A percentile compares a stretch with the other conserved stretches of the same genome.
Evolutionary conservation across 768 basidiomycete genomes (phyloP).

Genomic region (Pulveroboletus sp.): DNA sequence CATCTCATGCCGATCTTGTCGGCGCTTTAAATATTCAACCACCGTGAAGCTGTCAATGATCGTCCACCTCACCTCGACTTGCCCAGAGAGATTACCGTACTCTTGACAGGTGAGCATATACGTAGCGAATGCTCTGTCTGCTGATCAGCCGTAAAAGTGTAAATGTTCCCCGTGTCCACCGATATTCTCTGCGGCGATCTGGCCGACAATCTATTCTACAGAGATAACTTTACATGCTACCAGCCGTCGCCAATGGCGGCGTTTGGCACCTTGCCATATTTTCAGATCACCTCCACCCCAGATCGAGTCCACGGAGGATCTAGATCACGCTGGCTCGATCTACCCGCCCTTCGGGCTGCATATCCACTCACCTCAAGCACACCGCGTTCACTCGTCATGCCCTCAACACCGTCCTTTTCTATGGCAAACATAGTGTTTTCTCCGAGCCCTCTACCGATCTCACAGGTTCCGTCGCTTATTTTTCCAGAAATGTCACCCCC

Average conservation of each 20-base stretch:
- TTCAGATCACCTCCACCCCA: constrained; percentile 13
- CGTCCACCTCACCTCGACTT: background rate
- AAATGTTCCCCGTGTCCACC: background rate
- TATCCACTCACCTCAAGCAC: constrained; percentile 1
- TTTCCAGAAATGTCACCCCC: constrained; percentile 29
- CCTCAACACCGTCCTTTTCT: constrained; percentile 13
- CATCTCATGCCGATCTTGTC: constrained; percentile 18
- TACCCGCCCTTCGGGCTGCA: background rate
- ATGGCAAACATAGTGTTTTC: constrained; percentile 19
- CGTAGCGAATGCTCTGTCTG: background rate
- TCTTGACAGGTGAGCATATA: constrained; percentile 16
- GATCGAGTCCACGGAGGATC: constrained; percentile 3
- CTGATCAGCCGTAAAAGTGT: constrained; percentile 3
- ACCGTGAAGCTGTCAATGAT: constrained; percentile 11
- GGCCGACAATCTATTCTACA: constrained; percentile 6
- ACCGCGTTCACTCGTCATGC: constrained; percentile 8
- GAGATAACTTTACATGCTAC: constrained; percentile 6
- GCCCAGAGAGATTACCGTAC: constrained; percentile 1
- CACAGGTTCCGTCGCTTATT: constrained; percentile 14
- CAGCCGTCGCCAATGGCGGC: background rate
- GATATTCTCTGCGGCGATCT: constrained; percentile 8
- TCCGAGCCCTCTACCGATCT: constrained; percentile 25
- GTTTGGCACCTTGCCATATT: background rate
- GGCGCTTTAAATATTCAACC: constrained; percentile 14
- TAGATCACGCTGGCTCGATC: background rate